phyloP scores from a whole-genome alignment of 805 yeast genomes.

The Saturnispora sekii region DNA sequence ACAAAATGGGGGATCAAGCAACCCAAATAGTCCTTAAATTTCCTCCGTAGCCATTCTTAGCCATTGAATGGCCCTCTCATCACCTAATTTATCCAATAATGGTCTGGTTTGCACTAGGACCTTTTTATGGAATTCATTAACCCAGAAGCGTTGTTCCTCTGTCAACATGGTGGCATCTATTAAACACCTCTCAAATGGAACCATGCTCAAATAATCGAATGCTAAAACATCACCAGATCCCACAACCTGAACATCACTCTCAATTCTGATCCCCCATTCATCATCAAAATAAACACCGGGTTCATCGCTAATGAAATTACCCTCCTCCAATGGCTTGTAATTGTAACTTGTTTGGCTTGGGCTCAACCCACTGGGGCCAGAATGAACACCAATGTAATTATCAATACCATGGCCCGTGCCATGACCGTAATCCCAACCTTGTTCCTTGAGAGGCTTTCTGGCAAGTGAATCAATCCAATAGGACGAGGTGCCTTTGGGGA shows the following conservation, averaged over 20 bases:
- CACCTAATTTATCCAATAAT: constrained; percentile 43
- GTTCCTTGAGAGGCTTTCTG: constrained; percentile 69
- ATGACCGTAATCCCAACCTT: constrained; percentile 81
- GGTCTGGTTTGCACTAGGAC: constrained; percentile 46
- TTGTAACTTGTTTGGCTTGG: constrained; percentile 24
- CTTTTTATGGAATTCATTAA: constrained; percentile 54
- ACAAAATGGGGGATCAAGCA: not conserved
- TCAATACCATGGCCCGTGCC: constrained; percentile 99
- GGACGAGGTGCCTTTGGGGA: constrained; percentile 72
- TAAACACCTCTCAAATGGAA: constrained; percentile 73
- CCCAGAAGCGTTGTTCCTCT: constrained; percentile 52
- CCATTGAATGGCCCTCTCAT: constrained; percentile 60
- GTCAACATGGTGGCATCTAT: constrained; percentile 53
- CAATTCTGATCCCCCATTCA: constrained; percentile 84
- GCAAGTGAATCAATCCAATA: constrained; percentile 72
- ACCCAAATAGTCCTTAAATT: not conserved
- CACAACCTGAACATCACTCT: constrained; percentile 64
- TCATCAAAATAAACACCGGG: constrained; percentile 92
- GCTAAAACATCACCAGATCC: constrained; percentile 38
- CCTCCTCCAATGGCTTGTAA: constrained; percentile 46
- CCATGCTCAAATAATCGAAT: constrained; percentile 77
- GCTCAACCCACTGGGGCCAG: constrained; percentile 84
- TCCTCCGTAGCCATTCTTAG: constrained; percentile 50
- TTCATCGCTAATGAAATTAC: constrained; percentile 80
- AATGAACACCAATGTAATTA: constrained; percentile 82